Percentiles rank a stretch among this genome's conserved stretches.
Conservation (phyloP, 2,329 filamentous ascomycete genomes). For the Cladophialophora chaetospira region DNA sequence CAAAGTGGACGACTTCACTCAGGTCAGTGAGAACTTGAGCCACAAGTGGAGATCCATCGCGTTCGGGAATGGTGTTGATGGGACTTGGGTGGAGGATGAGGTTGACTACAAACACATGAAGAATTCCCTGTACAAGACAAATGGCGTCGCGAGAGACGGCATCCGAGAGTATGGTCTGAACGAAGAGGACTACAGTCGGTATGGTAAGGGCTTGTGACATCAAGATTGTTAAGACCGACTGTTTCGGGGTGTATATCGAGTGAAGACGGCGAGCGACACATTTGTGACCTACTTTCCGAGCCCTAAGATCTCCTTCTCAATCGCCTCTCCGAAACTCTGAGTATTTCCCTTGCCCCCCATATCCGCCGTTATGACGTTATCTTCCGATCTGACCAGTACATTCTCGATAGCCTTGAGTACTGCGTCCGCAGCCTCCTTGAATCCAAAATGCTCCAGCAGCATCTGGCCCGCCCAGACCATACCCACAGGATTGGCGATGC, state of each 20-base stretch:
- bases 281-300: constrained; percentile 1
- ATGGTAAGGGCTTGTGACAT: constrained; percentile 9
- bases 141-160: not conserved
- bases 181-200: constrained; percentile 7
- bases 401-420: constrained; percentile 96
- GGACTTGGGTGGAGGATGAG: constrained; percentile 1
- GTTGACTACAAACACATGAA: constrained; percentile 9
- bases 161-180: constrained; percentile 10
- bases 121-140: constrained; percentile 7
- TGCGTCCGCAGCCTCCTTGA: constrained; percentile 76
- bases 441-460: constrained; percentile 83
- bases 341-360: constrained; percentile 96
- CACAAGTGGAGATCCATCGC: constrained; percentile 13
- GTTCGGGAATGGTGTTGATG: constrained; percentile 1
- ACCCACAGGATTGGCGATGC: constrained; percentile 94
- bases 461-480: constrained; percentile 95
- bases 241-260: no score
- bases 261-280: no score
- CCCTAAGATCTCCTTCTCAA: constrained; percentile 57
- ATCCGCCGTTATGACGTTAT: constrained; percentile 82
- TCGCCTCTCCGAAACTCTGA: constrained; percentile 85
- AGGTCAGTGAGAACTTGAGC: constrained; percentile 12
- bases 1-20: constrained; percentile 11
- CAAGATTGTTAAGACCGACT: no score
- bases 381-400: constrained; percentile 75